Percentiles rank a stretch among this genome's conserved stretches.
phyloP scores from a whole-genome alignment of 345 rosid species.

The Iberis pinnata region DNA sequence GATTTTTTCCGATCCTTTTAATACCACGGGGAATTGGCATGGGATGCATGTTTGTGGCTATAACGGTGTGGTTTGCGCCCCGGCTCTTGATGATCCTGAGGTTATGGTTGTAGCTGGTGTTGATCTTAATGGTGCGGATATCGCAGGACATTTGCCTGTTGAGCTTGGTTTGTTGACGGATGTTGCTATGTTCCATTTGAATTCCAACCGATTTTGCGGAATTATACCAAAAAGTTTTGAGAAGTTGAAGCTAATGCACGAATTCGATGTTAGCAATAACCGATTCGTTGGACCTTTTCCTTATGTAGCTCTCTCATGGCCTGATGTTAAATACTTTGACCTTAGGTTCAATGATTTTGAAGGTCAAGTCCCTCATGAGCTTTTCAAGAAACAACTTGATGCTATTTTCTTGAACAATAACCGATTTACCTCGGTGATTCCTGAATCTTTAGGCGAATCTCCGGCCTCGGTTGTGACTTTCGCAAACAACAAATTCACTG shows the following conservation, averaged over 20 bases:
- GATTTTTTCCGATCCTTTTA: constrained; percentile 53
- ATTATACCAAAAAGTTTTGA: constrained; percentile 46
- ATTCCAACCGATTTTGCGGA: constrained; percentile 68
- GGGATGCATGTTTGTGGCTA: constrained; percentile 54
- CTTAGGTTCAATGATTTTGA: constrained; percentile 62
- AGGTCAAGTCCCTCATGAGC: constrained; percentile 42
- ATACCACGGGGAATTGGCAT: constrained; percentile 54
- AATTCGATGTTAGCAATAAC: constrained; percentile 46
- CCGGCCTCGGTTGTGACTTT: constrained; percentile 44
- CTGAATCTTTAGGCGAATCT: constrained; percentile 51
- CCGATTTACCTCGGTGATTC: constrained; percentile 48
- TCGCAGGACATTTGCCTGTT: constrained; percentile 54
- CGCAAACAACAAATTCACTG: constrained; percentile 49
- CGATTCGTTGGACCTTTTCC: constrained; percentile 44
- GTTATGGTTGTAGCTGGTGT: constrained; percentile 47
- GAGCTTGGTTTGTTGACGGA: constrained; percentile 62
- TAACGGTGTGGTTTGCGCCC: constrained; percentile 53
- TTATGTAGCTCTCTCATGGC: constrained; percentile 38
- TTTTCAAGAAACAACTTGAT: constrained; percentile 43
- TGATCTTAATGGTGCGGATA: constrained; percentile 64
- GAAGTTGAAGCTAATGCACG: constrained; percentile 41
- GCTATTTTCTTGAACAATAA: constrained; percentile 29
- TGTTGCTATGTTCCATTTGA: constrained; percentile 49
- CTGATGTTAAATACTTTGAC: constrained; percentile 43
- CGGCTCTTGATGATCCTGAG: constrained; percentile 41